These are phyloP conservation scores for Cercospora citrullina DNA, from an alignment of 2,329 filamentous ascomycete genomes.

Conservation along the genomic window DNA sequence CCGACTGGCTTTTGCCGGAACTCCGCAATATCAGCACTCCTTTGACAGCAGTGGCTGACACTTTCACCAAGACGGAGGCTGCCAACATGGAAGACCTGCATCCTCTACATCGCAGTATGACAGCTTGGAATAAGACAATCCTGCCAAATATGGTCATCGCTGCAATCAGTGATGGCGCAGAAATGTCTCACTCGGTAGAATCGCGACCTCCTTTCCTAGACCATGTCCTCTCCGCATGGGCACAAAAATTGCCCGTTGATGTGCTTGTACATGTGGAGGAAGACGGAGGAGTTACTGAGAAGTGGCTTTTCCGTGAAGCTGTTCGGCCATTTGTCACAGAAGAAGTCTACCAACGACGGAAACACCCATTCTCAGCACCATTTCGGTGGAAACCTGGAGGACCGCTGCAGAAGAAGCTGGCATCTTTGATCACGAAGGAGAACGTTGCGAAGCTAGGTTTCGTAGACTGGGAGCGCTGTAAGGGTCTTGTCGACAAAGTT, in stretches of 20 bases:
- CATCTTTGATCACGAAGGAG: not conserved
- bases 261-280: conserved; percentile 9
- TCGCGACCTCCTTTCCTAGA: conserved; percentile 45
- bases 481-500: not conserved
- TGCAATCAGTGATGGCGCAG: conserved; percentile 42
- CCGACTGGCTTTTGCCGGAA: not conserved
- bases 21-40: not conserved
- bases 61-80: not conserved
- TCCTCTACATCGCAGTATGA: not conserved
- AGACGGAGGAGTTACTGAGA: conserved; percentile 49
- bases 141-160: not conserved
- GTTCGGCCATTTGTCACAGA: conserved; percentile 29
- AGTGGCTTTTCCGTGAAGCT: conserved; percentile 32
- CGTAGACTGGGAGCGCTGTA: not conserved
- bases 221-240: conserved; percentile 43
- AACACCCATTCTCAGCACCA: conserved; percentile 30
- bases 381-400: not conserved
- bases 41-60: not conserved
- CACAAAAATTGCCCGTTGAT: conserved; percentile 40
- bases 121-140: not conserved
- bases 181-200: conserved; percentile 47
- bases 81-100: not conserved
- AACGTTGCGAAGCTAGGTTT: not conserved
- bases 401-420: not conserved
- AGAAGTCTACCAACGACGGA: conserved; percentile 29